A percentile compares a stretch with the other conserved stretches of the same genome.
Conservation (phyloP, 164 flowering plant species). For the Buxus sempervirens region DNA sequence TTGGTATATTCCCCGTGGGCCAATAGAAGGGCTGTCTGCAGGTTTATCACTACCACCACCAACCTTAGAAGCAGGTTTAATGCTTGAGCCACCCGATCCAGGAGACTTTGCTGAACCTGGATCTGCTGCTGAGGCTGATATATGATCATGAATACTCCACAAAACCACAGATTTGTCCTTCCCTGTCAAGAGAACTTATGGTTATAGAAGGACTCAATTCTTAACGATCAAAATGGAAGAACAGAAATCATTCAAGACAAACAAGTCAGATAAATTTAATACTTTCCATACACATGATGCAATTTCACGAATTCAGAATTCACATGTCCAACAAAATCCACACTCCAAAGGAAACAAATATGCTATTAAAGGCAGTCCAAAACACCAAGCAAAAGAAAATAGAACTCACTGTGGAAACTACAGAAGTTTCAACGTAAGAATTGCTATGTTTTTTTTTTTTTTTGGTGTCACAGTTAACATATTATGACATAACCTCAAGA, state of each 20-base stretch:
- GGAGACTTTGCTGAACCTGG: slow-evolving; percentile 46
- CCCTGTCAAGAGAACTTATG: slow-evolving; percentile 45
- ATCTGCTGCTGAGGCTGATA: slow-evolving; percentile 61
- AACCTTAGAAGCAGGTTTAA: slow-evolving; percentile 42
- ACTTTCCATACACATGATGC: too few relatives aligned
- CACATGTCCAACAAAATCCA: background rate
- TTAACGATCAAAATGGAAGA: background rate
- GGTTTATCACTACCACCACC: slow-evolving; percentile 43
- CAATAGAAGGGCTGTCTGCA: slow-evolving; percentile 51
- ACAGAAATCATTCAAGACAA: too few relatives aligned
- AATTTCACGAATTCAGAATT: background rate
- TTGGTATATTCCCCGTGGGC: slow-evolving; percentile 71
- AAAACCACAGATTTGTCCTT: slow-evolving; percentile 90
- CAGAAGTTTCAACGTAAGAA: background rate
- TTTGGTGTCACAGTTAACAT: too few relatives aligned
- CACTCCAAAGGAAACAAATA: background rate
- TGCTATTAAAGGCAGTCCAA: background rate
- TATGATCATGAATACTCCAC: slow-evolving; percentile 95
- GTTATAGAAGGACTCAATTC: background rate
- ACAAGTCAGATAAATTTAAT: too few relatives aligned
- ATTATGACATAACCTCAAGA: too few relatives aligned
- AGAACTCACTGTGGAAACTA: background rate
- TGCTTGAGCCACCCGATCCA: slow-evolving; percentile 48
- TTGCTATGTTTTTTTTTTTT: too few relatives aligned
- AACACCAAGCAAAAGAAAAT: background rate